Conservation (phyloP, 306 rosid genomes). For the Trichosanthes cucumerina region DNA sequence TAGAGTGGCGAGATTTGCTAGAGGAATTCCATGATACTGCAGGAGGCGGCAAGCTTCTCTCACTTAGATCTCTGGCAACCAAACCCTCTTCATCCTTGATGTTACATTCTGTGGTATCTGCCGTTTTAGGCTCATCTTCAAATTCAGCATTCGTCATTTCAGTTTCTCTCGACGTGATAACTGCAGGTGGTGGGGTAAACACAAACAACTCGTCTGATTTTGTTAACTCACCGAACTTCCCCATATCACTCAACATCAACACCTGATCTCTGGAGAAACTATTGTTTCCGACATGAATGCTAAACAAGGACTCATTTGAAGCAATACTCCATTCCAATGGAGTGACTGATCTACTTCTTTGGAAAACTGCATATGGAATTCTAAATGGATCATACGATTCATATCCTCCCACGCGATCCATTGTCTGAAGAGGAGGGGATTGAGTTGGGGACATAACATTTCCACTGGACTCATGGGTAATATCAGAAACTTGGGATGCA, state of each 20-base stretch:
- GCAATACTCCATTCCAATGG: conserved; percentile 68
- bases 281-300: conserved; percentile 50
- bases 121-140: conserved; percentile 14
- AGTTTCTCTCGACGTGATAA: conserved; percentile 13
- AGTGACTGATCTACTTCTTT: conserved; percentile 18
- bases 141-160: conserved; percentile 7
- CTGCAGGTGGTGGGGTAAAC: conserved; percentile 19
- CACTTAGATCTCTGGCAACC: conserved; percentile 4
- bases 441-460: conserved; percentile 21
- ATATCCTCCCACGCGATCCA: conserved; percentile 49
- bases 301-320: conserved; percentile 83
- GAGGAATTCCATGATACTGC: conserved; percentile 17
- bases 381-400: conserved; percentile 49
- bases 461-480: conserved; percentile 10
- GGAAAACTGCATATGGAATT: conserved; percentile 62
- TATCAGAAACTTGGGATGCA: conserved; percentile 20
- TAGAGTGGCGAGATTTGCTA: conserved; percentile 23
- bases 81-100: conserved; percentile 8
- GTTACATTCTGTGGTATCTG: conserved; percentile 14
- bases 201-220: conserved; percentile 31
- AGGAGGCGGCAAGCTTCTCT: conserved; percentile 9
- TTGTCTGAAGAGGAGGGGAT: conserved; percentile 49
- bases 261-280: conserved; percentile 45
- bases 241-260: conserved; percentile 18
- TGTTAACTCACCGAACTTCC: conserved; percentile 22